These are phyloP conservation scores for Ensete ventricosum DNA, from an alignment of 176 grass and related monocot genomes.

Conservation along the genomic window DNA sequence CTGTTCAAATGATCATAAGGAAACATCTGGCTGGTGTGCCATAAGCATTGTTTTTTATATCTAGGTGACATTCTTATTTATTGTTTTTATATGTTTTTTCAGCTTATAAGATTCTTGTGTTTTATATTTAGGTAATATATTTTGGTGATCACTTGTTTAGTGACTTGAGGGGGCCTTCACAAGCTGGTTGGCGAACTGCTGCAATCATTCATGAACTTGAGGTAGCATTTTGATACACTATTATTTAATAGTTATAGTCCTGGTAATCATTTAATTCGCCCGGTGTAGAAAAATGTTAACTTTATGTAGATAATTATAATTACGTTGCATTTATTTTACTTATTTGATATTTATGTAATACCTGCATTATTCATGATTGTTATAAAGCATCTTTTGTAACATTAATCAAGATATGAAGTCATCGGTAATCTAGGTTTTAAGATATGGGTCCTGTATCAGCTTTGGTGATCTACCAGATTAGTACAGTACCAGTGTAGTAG, in stretches of 20 bases:
- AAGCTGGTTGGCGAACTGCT: conserved; percentile 97
- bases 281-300: background rate
- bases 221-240: conserved; percentile 20
- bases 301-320: background rate
- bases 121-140: conserved; percentile 74
- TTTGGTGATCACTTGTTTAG: conserved; percentile 97
- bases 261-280: background rate
- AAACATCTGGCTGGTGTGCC: background rate
- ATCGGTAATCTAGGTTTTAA: too few relatives aligned
- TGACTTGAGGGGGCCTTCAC: conserved; percentile 91
- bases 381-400: too few relatives aligned
- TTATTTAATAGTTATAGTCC: conserved; percentile 6
- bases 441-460: too few relatives aligned
- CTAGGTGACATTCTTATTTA: background rate
- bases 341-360: too few relatives aligned
- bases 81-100: background rate
- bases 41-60: background rate
- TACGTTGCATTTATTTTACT: too few relatives aligned
- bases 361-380: too few relatives aligned
- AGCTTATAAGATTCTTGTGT: conserved; percentile 1
- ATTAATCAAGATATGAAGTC: too few relatives aligned
- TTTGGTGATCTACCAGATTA: too few relatives aligned
- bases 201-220: conserved; percentile 95
- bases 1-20: too few relatives aligned
- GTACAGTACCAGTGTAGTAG: too few relatives aligned